These are phyloP conservation scores for Inga leiocalycina DNA, from an alignment of 306 rosid species.

Conservation along the genomic window DNA sequence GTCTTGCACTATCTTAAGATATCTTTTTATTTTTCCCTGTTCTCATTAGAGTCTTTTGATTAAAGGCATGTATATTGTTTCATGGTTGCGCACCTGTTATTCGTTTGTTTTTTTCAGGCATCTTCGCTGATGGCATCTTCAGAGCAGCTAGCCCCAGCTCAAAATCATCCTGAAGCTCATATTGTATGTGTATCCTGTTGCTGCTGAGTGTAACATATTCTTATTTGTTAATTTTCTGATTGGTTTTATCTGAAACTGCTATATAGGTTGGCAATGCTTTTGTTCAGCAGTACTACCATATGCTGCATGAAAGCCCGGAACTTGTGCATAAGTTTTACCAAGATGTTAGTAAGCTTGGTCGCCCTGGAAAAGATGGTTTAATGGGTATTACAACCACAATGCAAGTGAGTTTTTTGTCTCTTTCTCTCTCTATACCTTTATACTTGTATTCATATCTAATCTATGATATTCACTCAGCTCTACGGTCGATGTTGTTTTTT, in stretches of 20 bases:
- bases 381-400: conserved; percentile 77
- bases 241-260: conserved; percentile 1
- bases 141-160: conserved; percentile 53
- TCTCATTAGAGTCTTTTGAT: neutral
- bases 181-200: conserved; percentile 53
- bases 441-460: neutral
- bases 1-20: neutral
- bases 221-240: neutral
- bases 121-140: conserved; percentile 57
- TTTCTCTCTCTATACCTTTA: neutral
- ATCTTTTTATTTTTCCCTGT: neutral
- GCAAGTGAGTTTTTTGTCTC: conserved; percentile 55
- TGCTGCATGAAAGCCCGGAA: conserved; percentile 80
- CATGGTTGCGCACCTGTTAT: conserved; percentile 5
- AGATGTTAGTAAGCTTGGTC: conserved; percentile 79
- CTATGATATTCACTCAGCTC: neutral
- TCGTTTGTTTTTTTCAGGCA: conserved; percentile 29
- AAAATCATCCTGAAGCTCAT: conserved; percentile 54
- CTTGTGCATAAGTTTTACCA: conserved; percentile 86
- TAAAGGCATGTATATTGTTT: neutral
- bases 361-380: conserved; percentile 62
- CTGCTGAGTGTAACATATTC: neutral
- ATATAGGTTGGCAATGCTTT: conserved; percentile 88
- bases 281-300: conserved; percentile 80
- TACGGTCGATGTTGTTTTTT: neutral